Percentiles rank a stretch among this genome's conserved stretches.
phyloP scores from a whole-genome alignment of 495 filamentous ascomycete species.

The Haplographium delicatum region DNA sequence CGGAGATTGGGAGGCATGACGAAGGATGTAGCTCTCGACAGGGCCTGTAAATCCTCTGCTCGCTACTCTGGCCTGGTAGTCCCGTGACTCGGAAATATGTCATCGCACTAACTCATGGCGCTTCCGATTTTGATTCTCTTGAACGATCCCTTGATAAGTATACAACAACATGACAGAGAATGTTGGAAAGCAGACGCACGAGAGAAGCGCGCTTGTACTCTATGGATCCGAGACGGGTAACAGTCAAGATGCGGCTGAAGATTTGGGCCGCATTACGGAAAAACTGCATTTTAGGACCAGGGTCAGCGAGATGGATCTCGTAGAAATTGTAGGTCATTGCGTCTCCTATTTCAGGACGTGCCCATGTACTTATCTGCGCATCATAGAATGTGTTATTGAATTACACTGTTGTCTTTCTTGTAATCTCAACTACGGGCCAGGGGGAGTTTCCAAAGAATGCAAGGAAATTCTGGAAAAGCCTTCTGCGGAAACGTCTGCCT shows the following conservation, averaged over 20 bases:
- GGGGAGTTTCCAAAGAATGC: conserved; percentile 85
- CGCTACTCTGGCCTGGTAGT: too few species aligned
- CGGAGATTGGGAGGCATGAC: too few species aligned
- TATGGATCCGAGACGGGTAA: conserved; percentile 96
- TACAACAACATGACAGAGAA: conserved; percentile 20
- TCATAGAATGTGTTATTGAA: conserved; percentile 43
- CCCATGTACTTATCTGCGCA: conserved; percentile 17
- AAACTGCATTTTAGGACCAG: conserved; percentile 71
- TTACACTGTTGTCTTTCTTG: conserved; percentile 65
- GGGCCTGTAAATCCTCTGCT: too few species aligned
- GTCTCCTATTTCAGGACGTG: background rate
- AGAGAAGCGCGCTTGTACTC: conserved; percentile 67
- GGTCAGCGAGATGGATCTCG: conserved; percentile 68
- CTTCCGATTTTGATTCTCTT: too few species aligned
- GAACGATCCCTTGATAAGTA: too few species aligned
- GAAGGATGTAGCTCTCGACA: too few species aligned
- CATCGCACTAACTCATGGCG: too few species aligned
- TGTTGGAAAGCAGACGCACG: conserved; percentile 24
- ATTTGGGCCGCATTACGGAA: conserved; percentile 66
- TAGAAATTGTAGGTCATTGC: conserved; percentile 59
- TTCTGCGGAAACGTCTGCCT: conserved; percentile 72
- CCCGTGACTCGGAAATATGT: too few species aligned
- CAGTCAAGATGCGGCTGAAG: conserved; percentile 79
- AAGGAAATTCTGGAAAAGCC: conserved; percentile 73
- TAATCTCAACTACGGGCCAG: conserved; percentile 89